These are phyloP conservation scores for Bipolaris victoriae DNA, from an alignment of 2,329 filamentous ascomycete genomes.

Conservation along the genomic window DNA sequence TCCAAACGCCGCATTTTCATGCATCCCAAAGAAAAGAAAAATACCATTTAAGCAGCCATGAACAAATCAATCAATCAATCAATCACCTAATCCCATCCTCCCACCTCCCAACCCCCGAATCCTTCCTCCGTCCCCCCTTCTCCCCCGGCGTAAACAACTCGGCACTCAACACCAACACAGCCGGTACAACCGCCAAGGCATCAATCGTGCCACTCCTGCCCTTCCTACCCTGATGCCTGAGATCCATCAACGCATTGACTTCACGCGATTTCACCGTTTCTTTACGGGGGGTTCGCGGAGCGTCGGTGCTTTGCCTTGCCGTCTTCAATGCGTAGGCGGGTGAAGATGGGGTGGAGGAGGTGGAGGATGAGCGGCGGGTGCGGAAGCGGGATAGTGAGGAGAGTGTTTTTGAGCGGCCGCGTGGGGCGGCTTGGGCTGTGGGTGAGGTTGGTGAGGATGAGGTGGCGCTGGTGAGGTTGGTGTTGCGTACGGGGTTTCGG, in stretches of 20 bases:
- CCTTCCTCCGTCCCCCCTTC: conserved; percentile 19
- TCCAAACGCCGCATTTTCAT: too few relatives aligned
- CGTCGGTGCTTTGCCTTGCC: too few relatives aligned
- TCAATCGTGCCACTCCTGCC: conserved; percentile 34
- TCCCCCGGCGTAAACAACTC: conserved; percentile 44
- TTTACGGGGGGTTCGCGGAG: too few relatives aligned
- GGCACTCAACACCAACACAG: conserved; percentile 43
- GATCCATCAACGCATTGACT: conserved; percentile 34
- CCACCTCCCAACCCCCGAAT: conserved; percentile 31
- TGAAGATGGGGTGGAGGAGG: conserved; percentile 11
- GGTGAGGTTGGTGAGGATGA: not conserved
- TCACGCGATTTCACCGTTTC: conserved; percentile 29
- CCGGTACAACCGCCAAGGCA: conserved; percentile 45
- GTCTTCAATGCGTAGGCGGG: too few relatives aligned
- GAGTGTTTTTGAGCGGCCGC: conserved; percentile 31
- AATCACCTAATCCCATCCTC: conserved; percentile 28
- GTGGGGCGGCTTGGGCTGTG: not conserved
- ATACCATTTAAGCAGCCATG: too few relatives aligned
- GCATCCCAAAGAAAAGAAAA: too few relatives aligned
- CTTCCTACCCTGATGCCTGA: conserved; percentile 28
- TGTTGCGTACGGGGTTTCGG: conserved; percentile 7
- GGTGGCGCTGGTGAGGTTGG: not conserved
- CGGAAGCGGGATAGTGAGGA: conserved; percentile 36
- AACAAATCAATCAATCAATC: too few relatives aligned
- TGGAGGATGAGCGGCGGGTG: conserved; percentile 26